A percentile compares a stretch with the other conserved stretches of the same genome.
These are phyloP conservation scores for Chaetomium globosum DNA, from an alignment of 2,329 filamentous ascomycete species.

Conservation along the genomic window DNA sequence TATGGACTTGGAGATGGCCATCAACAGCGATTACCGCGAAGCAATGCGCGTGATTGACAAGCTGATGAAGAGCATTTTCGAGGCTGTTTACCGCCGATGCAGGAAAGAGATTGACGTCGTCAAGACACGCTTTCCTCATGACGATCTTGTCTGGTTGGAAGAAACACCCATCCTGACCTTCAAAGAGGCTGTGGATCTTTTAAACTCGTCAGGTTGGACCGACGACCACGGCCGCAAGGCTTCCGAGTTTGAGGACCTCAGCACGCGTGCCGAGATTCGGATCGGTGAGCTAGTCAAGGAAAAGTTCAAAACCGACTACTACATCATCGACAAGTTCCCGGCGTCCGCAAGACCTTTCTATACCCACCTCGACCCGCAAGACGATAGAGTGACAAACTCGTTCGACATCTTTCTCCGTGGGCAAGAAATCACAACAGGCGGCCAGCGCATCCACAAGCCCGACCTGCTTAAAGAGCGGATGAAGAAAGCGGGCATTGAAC, in stretches of 20 bases:
- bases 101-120: slow-evolving; percentile 73
- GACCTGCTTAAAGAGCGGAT: slow-evolving; percentile 75
- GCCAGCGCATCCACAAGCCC: slow-evolving; percentile 87
- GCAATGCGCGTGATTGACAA: slow-evolving; percentile 76
- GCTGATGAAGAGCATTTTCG: slow-evolving; percentile 79
- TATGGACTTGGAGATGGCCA: slow-evolving; percentile 88
- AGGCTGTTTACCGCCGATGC: slow-evolving; percentile 68
- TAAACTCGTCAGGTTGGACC: slow-evolving; percentile 75
- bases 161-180: slow-evolving; percentile 82
- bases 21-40: slow-evolving; percentile 87
- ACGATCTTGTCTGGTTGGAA: slow-evolving; percentile 84
- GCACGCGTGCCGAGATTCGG: slow-evolving; percentile 82
- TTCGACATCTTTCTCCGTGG: slow-evolving; percentile 95
- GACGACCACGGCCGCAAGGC: slow-evolving; percentile 75
- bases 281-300: slow-evolving; percentile 83
- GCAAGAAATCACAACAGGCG: slow-evolving; percentile 89
- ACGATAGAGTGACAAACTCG: slow-evolving; percentile 78
- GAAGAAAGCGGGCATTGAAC: slow-evolving; percentile 72
- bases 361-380: slow-evolving; percentile 77
- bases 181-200: slow-evolving; percentile 74
- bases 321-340: slow-evolving; percentile 92
- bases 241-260: slow-evolving; percentile 75
- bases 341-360: slow-evolving; percentile 84
- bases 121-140: slow-evolving; percentile 81
- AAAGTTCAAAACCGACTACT: slow-evolving; percentile 87